phyloP scores from a whole-genome alignment of 2,329 filamentous ascomycete genomes.

The Coniochaeta prunicola region DNA sequence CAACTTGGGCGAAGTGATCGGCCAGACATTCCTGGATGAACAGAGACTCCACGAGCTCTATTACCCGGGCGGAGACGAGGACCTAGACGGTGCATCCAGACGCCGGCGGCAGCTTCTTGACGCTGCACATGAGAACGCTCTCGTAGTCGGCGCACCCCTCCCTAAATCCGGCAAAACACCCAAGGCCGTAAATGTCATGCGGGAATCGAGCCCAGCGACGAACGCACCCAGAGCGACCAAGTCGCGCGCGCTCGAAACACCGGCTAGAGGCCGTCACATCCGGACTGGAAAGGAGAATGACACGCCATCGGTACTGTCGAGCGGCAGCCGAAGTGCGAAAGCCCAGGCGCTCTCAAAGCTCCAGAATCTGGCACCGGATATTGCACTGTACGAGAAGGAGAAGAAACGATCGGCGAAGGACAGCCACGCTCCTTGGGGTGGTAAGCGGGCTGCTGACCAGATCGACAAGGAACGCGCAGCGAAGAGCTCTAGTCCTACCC shows the following conservation, averaged over 20 bases:
- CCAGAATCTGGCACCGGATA: conserved; percentile 73
- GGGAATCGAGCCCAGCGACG: conserved; percentile 23
- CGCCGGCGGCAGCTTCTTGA: conserved; percentile 44
- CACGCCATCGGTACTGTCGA: conserved; percentile 61
- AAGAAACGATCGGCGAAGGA: conserved; percentile 62
- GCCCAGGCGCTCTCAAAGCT: conserved; percentile 71
- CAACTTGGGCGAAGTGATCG: conserved; percentile 88
- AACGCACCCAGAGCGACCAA: conserved; percentile 6
- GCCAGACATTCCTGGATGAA: conserved; percentile 75
- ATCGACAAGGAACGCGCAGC: conserved; percentile 41
- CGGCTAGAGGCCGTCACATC: conserved; percentile 35
- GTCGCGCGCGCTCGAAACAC: conserved; percentile 25
- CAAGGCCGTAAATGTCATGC: conserved; percentile 35
- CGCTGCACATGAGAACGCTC: conserved; percentile 42
- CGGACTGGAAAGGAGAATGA: conserved; percentile 74
- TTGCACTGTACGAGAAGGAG: conserved; percentile 88
- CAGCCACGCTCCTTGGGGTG: conserved; percentile 47
- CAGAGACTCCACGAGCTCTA: conserved; percentile 56
- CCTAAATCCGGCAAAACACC: conserved; percentile 31
- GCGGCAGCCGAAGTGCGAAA: conserved; percentile 80
- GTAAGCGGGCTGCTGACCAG: conserved; percentile 53
- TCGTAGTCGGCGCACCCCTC: conserved; percentile 36
- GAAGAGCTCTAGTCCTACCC: conserved; percentile 30
- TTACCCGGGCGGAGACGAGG: conserved; percentile 53
- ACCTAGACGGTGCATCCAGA: conserved; percentile 32